Evolutionary conservation across 2,329 filamentous ascomycete species (phyloP).

Genomic region (Ceratocystiopsis minuta): DNA sequence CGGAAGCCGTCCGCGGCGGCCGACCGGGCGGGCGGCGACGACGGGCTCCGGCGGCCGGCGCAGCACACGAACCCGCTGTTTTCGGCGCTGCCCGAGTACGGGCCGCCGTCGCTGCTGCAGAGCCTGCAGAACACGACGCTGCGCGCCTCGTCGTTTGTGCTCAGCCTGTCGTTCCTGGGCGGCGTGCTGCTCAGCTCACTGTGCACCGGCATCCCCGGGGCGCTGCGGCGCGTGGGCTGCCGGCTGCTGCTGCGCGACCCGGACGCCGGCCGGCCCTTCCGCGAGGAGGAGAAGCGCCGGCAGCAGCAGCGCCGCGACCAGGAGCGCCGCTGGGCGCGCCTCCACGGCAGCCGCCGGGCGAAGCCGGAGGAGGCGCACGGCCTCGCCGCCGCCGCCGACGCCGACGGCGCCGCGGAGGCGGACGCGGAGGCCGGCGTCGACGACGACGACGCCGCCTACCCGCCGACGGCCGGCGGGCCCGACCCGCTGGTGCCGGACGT

Average conservation of each 20-base stretch:
- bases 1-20: neutral
- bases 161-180: constrained; percentile 61
- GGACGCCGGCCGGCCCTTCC: constrained; percentile 45
- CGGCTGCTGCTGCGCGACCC: constrained; percentile 42
- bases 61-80: constrained; percentile 66
- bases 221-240: constrained; percentile 30
- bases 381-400: constrained; percentile 4
- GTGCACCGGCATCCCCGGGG: constrained; percentile 43
- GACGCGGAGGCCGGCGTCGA: constrained; percentile 4
- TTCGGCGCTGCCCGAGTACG: constrained; percentile 67
- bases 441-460: constrained; percentile 28
- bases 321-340: constrained; percentile 43
- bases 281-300: constrained; percentile 50
- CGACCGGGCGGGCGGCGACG: constrained; percentile 21
- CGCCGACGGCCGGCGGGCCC: constrained; percentile 60
- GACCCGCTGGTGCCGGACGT: constrained; percentile 67
- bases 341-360: constrained; percentile 1
- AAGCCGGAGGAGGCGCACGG: constrained; percentile 15
- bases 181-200: constrained; percentile 60
- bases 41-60: constrained; percentile 32
- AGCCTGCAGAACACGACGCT: constrained; percentile 49
- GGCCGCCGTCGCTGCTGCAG: constrained; percentile 49
- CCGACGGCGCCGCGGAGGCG: constrained; percentile 19
- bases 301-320: constrained; percentile 36
- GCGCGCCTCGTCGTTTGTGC: constrained; percentile 48